phyloP scores from a whole-genome alignment of 1,284 basidiomycete species.

The Ganoderma meredithae region DNA sequence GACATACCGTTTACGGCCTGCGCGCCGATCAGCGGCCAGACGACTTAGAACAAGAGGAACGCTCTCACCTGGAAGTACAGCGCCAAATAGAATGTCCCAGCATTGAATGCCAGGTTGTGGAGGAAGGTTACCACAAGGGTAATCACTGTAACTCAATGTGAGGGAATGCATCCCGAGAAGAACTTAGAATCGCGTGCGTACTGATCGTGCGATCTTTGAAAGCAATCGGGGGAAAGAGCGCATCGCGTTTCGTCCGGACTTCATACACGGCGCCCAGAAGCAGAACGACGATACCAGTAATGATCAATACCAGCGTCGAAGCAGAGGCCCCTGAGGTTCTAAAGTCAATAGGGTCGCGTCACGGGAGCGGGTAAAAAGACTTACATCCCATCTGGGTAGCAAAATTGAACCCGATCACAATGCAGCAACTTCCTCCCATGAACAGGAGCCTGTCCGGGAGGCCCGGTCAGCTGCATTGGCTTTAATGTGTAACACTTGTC shows the following conservation, averaged over 20 bases:
- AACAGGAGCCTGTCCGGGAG: slow-evolving; percentile 62
- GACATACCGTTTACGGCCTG: slow-evolving; percentile 73
- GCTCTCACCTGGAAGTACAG: slow-evolving; percentile 75
- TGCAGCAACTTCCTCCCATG: slow-evolving; percentile 74
- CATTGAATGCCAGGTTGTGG: slow-evolving; percentile 81
- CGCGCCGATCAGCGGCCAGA: slow-evolving; percentile 25
- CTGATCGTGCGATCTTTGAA: slow-evolving; percentile 68
- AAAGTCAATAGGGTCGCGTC: slow-evolving; percentile 19
- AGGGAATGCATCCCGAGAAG: slow-evolving; percentile 32
- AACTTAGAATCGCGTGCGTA: slow-evolving; percentile 42
- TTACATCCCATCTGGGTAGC: slow-evolving; percentile 72
- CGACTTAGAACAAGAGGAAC: slow-evolving; percentile 15
- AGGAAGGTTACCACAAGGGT: slow-evolving; percentile 75
- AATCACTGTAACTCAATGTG: slow-evolving; percentile 53
- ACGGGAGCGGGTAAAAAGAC: slow-evolving; percentile 38
- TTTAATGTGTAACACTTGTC: slow-evolving; percentile 13
- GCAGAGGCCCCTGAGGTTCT: slow-evolving; percentile 61
- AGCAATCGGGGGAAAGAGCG: slow-evolving; percentile 70
- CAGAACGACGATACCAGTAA: slow-evolving; percentile 60
- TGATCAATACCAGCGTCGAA: slow-evolving; percentile 66
- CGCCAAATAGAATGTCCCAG: slow-evolving; percentile 84
- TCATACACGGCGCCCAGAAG: slow-evolving; percentile 70
- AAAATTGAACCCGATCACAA: slow-evolving; percentile 81
- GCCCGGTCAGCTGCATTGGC: slow-evolving; percentile 24
- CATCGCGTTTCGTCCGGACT: slow-evolving; percentile 66